Conservation (phyloP, 2,329 filamentous ascomycete genomes). For the Fusarium sp. region DNA sequence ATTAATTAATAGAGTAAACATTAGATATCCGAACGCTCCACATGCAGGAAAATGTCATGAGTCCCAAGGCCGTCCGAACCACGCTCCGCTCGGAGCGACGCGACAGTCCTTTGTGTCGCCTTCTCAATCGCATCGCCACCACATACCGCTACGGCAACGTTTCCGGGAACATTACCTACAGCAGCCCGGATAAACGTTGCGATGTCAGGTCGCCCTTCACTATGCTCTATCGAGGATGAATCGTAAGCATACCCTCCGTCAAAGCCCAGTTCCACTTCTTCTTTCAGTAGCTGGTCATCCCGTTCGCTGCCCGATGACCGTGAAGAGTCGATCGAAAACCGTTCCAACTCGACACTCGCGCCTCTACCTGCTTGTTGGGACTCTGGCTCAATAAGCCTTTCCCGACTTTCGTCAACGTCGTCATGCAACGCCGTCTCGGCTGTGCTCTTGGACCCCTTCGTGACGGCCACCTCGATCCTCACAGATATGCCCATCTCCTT, state of each 20-base stretch:
- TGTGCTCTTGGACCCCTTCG: conserved; percentile 8
- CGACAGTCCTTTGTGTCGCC: conserved; percentile 32
- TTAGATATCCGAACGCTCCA: conserved; percentile 40
- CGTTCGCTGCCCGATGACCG: conserved; percentile 27
- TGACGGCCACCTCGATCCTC: conserved; percentile 39
- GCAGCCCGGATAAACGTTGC: conserved; percentile 32
- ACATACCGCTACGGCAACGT: conserved; percentile 40
- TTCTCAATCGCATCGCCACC: conserved; percentile 37
- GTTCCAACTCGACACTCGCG: conserved; percentile 34
- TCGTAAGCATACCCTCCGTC: conserved; percentile 25
- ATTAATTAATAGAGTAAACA: conserved; percentile 3
- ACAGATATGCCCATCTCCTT: conserved; percentile 41
- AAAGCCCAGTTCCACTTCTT: conserved; percentile 39
- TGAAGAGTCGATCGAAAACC: conserved; percentile 40
- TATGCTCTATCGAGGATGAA: conserved; percentile 34
- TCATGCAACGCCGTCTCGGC: conserved; percentile 9
- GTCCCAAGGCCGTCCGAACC: conserved; percentile 17
- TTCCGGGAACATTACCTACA: conserved; percentile 27
- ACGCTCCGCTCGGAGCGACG: conserved; percentile 18
- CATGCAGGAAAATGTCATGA: conserved; percentile 35
- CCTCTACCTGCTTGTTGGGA: conserved; percentile 6
- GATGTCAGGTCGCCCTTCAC: conserved; percentile 40
- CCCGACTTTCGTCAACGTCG: conserved; percentile 34
- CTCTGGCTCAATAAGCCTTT: conserved; percentile 37
- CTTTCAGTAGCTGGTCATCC: conserved; percentile 40